A percentile compares a stretch with the other conserved stretches of the same genome.
phyloP scores from a whole-genome alignment of 306 rosid species.

The Cajanus cajan region DNA sequence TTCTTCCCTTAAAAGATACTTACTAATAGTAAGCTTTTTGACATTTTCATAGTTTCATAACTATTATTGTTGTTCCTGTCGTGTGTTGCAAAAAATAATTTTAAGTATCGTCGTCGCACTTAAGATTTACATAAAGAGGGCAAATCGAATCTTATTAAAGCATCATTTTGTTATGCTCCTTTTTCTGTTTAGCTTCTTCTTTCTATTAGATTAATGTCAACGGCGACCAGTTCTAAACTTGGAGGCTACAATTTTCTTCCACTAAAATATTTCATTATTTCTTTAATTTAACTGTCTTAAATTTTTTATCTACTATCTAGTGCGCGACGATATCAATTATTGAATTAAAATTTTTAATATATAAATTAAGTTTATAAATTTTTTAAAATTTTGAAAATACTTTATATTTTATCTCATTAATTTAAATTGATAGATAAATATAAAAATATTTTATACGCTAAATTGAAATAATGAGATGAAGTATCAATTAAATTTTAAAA shows the following conservation, averaged over 20 bases:
- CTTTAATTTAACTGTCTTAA: not conserved
- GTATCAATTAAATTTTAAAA: too few species aligned
- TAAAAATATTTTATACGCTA: too few species aligned
- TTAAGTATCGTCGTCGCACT: not conserved
- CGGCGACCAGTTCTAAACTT: not conserved
- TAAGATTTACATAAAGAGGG: not conserved
- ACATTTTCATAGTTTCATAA: too few species aligned
- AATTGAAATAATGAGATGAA: too few species aligned
- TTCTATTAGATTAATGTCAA: not conserved
- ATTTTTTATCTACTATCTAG: not conserved
- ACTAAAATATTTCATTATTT: not conserved
- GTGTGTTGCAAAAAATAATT: not conserved
- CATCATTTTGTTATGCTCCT: not conserved
- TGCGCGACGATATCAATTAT: too few species aligned
- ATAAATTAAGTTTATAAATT: too few species aligned
- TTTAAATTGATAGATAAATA: too few species aligned
- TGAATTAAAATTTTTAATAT: too few species aligned
- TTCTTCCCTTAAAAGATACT: too few species aligned
- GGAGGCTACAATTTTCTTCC: not conserved
- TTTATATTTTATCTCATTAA: too few species aligned
- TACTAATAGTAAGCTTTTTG: too few species aligned
- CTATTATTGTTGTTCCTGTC: not conserved
- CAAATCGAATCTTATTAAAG: not conserved
- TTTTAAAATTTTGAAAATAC: too few species aligned
- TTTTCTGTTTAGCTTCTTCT: not conserved